Evolutionary conservation across 2,329 filamentous ascomycete species (phyloP).

Genomic region (Parastagonospora avenae): DNA sequence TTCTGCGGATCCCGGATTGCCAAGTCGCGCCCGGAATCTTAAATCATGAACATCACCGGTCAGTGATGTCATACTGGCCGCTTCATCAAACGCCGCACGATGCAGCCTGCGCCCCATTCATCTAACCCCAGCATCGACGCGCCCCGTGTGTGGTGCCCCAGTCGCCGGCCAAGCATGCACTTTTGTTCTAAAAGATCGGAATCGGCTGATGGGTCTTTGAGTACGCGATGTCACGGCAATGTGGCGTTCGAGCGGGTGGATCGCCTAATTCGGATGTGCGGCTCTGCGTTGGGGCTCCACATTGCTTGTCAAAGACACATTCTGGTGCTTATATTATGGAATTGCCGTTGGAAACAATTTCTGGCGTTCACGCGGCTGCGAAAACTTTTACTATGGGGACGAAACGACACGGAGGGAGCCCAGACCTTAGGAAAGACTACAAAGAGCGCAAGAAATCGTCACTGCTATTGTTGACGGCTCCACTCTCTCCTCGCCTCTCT

Average conservation of each 20-base stretch:
- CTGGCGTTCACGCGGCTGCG: not conserved
- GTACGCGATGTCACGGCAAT: slow-evolving; percentile 4
- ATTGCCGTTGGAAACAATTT: not conserved
- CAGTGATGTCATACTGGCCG: slow-evolving; percentile 13
- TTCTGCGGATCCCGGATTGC: slow-evolving; percentile 12
- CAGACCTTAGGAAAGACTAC: not conserved
- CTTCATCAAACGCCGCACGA: slow-evolving; percentile 2
- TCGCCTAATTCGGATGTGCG: not conserved
- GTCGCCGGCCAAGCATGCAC: not conserved
- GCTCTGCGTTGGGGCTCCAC: not conserved
- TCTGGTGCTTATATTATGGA: not conserved
- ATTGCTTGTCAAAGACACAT: not conserved
- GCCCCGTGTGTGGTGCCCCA: not conserved
- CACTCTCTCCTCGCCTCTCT: too few species aligned
- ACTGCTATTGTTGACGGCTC: not conserved
- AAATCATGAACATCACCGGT: slow-evolving; percentile 1
- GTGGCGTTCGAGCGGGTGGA: slow-evolving; percentile 1
- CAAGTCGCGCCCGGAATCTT: slow-evolving; percentile 16
- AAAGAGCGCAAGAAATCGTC: not conserved
- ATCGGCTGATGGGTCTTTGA: not conserved
- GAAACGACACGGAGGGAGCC: not conserved
- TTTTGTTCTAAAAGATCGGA: not conserved
- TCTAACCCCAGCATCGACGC: not conserved
- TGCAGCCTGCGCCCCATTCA: not conserved
- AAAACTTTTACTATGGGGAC: not conserved